Base-by-base conservation (phyloP, 805 yeast species). In the Candida dajiaensis region DNA sequence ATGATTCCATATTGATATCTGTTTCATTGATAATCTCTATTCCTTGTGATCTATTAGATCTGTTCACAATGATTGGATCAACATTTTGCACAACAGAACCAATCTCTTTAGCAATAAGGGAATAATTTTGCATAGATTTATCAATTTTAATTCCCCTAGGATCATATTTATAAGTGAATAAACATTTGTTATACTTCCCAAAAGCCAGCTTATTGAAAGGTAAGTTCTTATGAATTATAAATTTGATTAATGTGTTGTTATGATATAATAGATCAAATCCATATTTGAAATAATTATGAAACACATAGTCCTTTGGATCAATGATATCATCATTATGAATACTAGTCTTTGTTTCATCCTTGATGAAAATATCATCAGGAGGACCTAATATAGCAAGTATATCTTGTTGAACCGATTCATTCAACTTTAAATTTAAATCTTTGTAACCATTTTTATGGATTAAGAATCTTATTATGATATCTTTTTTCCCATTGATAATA, bases 211-310 rank as follows among this genome's bases (percentile, higher is more conserved):
- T 70, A 51, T 75, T 77, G 2, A 48, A 21, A 23, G 75, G 67
- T 5, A 72, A 67, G 31, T 82, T 83, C 50, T 70, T 70, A 56
- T 80, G 85, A 10, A 78, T 35, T 2, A 77, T 66, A 3, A 80
- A 48, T 48, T 78, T 79, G 35, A 64, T 65, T 18, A 79, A 62
- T 2, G 65, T 57, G 10, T 59, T 56, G 31, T 75, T 62, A 36
- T 72, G 71, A 58, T 77, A 80, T 21, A 79, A 59, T 9, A 79
- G 58, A 57, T 80, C 86, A 37, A 79, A 61, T 0, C 86, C 86
- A 51, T 58, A 67, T 20, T 68, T 58, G 58, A 72, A 80, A 57
- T 80, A 80, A 55, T 80, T 80, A 59, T 80, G 84, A 51, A 79
- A 75, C 42, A 73, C 69, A 6, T 38, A 38, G 49, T 57, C 58